phyloP scores from a whole-genome alignment of 139 green algal species.

The Asterochloris erici region DNA sequence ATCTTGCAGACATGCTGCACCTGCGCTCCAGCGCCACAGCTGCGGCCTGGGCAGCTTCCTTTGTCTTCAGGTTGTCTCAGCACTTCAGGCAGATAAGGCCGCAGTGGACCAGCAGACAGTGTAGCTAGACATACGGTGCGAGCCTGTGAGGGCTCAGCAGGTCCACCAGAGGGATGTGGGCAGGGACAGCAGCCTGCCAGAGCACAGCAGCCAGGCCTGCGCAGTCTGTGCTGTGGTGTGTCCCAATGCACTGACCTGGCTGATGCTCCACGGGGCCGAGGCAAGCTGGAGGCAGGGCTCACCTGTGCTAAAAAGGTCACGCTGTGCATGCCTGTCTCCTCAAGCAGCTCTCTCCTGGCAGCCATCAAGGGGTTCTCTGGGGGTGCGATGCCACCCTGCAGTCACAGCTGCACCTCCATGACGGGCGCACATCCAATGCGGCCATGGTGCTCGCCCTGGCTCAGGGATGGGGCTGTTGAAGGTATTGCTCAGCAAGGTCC shows the following conservation, averaged over 20 bases:
- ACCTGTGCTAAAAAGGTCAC: constrained; percentile 32
- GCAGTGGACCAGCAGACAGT: not conserved
- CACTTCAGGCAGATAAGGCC: no score
- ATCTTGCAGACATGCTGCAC: not conserved
- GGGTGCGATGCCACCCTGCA: constrained; percentile 42
- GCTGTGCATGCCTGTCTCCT: constrained; percentile 50
- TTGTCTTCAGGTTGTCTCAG: no score
- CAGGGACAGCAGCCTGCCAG: not conserved
- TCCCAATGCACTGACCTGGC: not conserved
- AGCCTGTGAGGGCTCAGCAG: not conserved
- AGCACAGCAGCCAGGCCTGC: not conserved
- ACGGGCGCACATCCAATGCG: not conserved
- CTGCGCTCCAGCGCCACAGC: not conserved
- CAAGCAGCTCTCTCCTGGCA: constrained; percentile 37
- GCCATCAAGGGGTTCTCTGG: constrained; percentile 37
- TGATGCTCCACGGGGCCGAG: not conserved
- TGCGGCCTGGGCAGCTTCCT: not conserved
- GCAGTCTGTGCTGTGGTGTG: not conserved
- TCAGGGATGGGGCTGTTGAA: no score
- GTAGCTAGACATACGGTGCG: not conserved
- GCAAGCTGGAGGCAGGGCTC: not conserved
- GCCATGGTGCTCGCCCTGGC: no score
- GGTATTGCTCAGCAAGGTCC: no score
- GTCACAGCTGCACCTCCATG: not conserved
- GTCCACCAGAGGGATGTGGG: not conserved